phyloP scores from a whole-genome alignment of 129 eudicot genomes.

The Erigeron canadensis region DNA sequence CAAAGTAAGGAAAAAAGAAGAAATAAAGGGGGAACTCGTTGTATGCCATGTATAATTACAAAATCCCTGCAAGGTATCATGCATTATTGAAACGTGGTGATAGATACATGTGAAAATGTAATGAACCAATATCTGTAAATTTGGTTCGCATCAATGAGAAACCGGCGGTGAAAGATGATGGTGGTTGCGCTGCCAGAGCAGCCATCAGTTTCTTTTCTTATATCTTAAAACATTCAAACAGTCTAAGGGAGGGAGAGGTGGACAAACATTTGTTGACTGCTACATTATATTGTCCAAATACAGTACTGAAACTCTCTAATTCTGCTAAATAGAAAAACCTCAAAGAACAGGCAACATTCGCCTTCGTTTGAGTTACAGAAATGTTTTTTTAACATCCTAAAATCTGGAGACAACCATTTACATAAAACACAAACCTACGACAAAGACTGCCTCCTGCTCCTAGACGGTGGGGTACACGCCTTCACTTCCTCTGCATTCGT shows the following conservation, averaged over 20 bases:
- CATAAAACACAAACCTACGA: slow-evolving; percentile 37
- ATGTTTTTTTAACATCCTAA: slow-evolving; percentile 31
- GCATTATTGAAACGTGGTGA: too few species aligned
- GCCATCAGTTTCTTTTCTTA: too few species aligned
- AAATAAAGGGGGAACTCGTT: too few species aligned
- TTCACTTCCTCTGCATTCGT: slow-evolving; percentile 62
- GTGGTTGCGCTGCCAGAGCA: too few species aligned
- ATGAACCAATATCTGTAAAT: too few species aligned
- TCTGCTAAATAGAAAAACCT: slow-evolving; percentile 6
- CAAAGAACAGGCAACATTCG: slow-evolving; percentile 11
- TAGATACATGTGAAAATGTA: too few species aligned
- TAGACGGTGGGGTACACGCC: slow-evolving; percentile 52
- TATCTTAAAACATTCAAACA: neutral
- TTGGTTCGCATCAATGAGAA: too few species aligned
- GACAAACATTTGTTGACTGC: slow-evolving; percentile 13
- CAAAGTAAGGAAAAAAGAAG: too few species aligned
- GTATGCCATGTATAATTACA: too few species aligned
- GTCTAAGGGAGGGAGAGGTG: neutral
- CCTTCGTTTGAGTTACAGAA: neutral
- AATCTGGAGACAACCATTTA: slow-evolving; percentile 23
- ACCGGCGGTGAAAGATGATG: neutral
- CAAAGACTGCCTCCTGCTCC: slow-evolving; percentile 63
- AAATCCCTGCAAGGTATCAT: too few species aligned
- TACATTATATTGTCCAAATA: slow-evolving; percentile 27
- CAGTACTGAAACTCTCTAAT: slow-evolving; percentile 18